Base-by-base conservation (phyloP, 2,329 filamentous ascomycete genomes). In the Lachnellula subtilissima region DNA sequence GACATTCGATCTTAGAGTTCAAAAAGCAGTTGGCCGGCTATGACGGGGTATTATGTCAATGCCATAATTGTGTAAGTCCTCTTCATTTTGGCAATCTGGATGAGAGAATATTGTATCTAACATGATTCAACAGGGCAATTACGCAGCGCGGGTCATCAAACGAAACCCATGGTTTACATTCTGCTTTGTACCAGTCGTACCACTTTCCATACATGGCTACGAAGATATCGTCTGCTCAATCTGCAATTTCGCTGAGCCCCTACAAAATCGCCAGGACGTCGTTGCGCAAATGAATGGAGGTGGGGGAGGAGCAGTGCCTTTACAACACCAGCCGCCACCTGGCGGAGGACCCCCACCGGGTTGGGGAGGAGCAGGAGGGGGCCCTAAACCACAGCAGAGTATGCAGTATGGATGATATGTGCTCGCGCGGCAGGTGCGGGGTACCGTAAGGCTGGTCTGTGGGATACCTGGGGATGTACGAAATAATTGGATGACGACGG, bases 81-180 rank as follows among this genome's bases (percentile, higher is more conserved):
- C 37, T 52, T 40, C 51, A n/a, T 23, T 22, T 48, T 45, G 23
- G n/a, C 28, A 39, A 17, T 12, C 19, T 28, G 7, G 12, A 23
- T n/a, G 12, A 37, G 15, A 22, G 11, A 19, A 39, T 19, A 32
- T 25, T 14, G 12, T n/a, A 37, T n/a, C 15, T 28, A 50, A 58
- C 58, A 55, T 54, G 46, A 19, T 23, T 12, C 32, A 4, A 15
- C 50, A 71, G 68, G 83, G 84, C 52, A 87, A 87, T 75, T 83
- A 80, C 72, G 76, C 78, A 2, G 84, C 76, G 14, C 76, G 75
- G 59, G 83, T 86, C 55, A 76, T 84, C 66, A 86, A 86, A 71
- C 79, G 78, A 56, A 78, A 85, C 57, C 83, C 84, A 43, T 91
- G 87, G 85, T 91, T 91, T 67, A 91, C 88, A 5, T 85, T 91